These are phyloP conservation scores for Emiliania huxleyi DNA, from an alignment of 78 protist genomes.

Conservation along the genomic window DNA sequence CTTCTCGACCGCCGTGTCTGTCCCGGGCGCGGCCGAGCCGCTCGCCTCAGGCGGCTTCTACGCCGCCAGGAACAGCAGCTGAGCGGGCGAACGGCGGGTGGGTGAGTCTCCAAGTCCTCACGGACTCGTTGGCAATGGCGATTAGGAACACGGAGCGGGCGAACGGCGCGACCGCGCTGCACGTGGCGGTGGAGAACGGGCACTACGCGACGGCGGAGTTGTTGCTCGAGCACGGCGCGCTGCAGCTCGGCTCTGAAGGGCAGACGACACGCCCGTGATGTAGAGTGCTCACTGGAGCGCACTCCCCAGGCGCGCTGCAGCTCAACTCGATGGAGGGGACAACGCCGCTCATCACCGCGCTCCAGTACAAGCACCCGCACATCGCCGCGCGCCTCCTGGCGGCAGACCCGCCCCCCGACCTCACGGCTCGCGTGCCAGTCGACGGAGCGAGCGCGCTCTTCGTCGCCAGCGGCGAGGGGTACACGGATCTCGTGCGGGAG, in stretches of 20 bases:
- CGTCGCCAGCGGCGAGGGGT: not conserved
- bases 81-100: conserved; percentile 35
- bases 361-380: conserved; percentile 16
- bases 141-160: conserved; percentile 7
- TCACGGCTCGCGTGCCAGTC: not conserved
- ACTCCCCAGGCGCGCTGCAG: conserved; percentile 36
- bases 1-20: not conserved
- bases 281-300: too few species aligned
- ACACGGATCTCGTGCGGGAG: not conserved
- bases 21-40: conserved; percentile 3
- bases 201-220: not conserved
- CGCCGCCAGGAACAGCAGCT: not conserved
- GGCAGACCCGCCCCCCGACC: not conserved
- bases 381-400: not conserved
- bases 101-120: too few species aligned
- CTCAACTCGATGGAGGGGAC: conserved; percentile 13
- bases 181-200: conserved; percentile 41
- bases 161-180: conserved; percentile 39
- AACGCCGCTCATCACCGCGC: conserved; percentile 20
- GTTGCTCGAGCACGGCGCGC: conserved; percentile 24
- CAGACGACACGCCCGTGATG: too few species aligned
- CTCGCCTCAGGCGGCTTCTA: not conserved
- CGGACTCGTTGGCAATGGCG: too few species aligned
- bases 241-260: not conserved
- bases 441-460: conserved; percentile 1